Percentiles rank a stretch among this genome's conserved stretches.
phyloP scores from a whole-genome alignment of 2,329 filamentous ascomycete genomes.

The Botrytis aclada region DNA sequence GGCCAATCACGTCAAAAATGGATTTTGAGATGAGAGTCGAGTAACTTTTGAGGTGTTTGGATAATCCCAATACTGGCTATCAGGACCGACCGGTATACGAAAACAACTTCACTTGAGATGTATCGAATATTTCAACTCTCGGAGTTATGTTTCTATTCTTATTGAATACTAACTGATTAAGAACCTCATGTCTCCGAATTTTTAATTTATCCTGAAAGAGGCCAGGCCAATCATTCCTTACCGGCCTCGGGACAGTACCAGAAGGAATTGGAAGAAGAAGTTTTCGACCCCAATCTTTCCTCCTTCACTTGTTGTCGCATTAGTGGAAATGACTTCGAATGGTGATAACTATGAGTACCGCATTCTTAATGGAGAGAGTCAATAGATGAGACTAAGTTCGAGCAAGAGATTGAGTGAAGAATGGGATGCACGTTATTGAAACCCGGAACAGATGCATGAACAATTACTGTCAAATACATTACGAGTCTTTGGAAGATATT shows the following conservation, averaged over 20 bases:
- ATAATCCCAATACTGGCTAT: background rate
- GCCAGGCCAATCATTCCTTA: background rate
- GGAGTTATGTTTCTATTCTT: too few relatives aligned
- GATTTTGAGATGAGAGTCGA: too few relatives aligned
- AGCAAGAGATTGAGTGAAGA: background rate
- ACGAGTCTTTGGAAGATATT: fast-evolving
- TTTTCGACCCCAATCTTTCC: background rate
- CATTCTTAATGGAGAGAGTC: background rate
- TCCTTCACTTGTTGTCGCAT: background rate
- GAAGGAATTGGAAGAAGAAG: background rate
- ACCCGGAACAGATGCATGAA: background rate
- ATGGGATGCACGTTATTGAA: background rate
- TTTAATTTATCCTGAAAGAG: too few relatives aligned
- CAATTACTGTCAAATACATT: background rate
- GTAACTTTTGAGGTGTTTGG: background rate
- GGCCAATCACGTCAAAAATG: too few relatives aligned
- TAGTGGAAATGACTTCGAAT: background rate
- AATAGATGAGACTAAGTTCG: background rate
- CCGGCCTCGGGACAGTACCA: background rate
- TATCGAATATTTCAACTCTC: background rate
- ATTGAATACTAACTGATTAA: background rate
- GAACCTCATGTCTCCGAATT: background rate
- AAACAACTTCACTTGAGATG: background rate
- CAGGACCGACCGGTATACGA: background rate
- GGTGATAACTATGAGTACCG: background rate